Evolutionary conservation across 352 stramenopile species (phyloP).

Genomic region (Pythium insidiosum): DNA sequence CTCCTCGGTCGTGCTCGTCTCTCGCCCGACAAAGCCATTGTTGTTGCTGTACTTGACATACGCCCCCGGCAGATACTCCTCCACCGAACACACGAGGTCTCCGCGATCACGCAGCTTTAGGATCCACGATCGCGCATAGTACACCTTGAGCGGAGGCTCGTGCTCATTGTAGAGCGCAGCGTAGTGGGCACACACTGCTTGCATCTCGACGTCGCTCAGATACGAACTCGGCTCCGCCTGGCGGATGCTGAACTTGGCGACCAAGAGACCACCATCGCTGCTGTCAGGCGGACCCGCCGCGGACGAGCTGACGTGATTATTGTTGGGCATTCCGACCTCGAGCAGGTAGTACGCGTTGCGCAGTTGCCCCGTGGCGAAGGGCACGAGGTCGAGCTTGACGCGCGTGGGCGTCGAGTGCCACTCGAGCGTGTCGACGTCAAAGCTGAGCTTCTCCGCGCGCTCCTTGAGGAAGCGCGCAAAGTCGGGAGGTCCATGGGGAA

Average conservation of each 20-base stretch:
- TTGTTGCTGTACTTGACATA: constrained; percentile 89
- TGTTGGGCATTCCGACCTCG: no score
- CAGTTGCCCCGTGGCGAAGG: constrained; percentile 74
- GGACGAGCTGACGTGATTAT: no score
- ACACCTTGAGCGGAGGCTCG: constrained; percentile 72
- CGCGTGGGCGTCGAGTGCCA: constrained; percentile 54
- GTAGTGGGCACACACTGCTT: constrained; percentile 83
- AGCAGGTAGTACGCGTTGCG: constrained; percentile 76
- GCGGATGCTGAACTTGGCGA: constrained; percentile 72
- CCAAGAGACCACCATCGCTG: constrained; percentile 27
- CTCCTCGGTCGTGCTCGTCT: constrained; percentile 74
- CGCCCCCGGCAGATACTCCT: constrained; percentile 68
- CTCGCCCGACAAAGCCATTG: constrained; percentile 72
- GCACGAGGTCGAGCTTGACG: constrained; percentile 70
- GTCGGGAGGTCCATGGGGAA: constrained; percentile 64
- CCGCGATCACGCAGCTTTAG: constrained; percentile 62
- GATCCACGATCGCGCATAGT: constrained; percentile 73
- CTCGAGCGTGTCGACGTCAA: constrained; percentile 76
- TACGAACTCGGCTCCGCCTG: constrained; percentile 62
- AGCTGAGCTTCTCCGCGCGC: constrained; percentile 73
- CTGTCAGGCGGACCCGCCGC: constrained; percentile 12
- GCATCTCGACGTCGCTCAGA: constrained; percentile 85
- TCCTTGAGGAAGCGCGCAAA: constrained; percentile 51
- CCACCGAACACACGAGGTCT: constrained; percentile 61
- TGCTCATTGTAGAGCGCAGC: constrained; percentile 83